Evolutionary conservation across 805 yeast species (phyloP).

Genomic region (Lipomyces sp.): DNA sequence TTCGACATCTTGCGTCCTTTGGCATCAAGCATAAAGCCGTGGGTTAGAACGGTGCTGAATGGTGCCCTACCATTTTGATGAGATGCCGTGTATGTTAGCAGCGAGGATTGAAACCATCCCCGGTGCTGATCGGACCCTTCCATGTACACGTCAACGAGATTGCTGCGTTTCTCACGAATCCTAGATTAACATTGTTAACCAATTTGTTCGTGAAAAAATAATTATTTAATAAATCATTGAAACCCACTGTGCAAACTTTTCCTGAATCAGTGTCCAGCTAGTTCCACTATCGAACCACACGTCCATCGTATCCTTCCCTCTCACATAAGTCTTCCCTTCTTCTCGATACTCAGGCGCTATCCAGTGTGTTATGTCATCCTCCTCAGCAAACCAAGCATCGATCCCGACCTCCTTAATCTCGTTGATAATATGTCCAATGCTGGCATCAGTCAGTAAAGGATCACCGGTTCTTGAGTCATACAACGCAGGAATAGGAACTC

Average conservation of each 20-base stretch:
- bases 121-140: slow-evolving; percentile 99
- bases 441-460: slow-evolving; percentile 62
- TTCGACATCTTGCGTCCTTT: slow-evolving; percentile 92
- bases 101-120: slow-evolving; percentile 98
- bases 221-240: not conserved
- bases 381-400: slow-evolving; percentile 76
- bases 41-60: slow-evolving; percentile 77
- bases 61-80: slow-evolving; percentile 57
- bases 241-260: slow-evolving; percentile 47
- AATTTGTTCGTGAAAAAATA: no score
- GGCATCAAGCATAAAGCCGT: slow-evolving; percentile 90
- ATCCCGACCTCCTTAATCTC: slow-evolving; percentile 65
- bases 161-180: slow-evolving; percentile 44
- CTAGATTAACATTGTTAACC: not conserved
- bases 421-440: slow-evolving; percentile 62
- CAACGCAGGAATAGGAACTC: slow-evolving; percentile 93
- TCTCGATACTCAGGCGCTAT: slow-evolving; percentile 59
- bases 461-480: slow-evolving; percentile 65
- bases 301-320: slow-evolving; percentile 93
- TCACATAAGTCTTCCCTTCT: slow-evolving; percentile 53
- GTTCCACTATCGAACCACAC: slow-evolving; percentile 99
- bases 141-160: slow-evolving; percentile 78
- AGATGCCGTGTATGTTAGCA: slow-evolving; percentile 72
- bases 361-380: slow-evolving; percentile 66
- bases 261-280: slow-evolving; percentile 72